Evolutionary conservation across 768 basidiomycete genomes (phyloP), one percentile per base, ranked within the genome.

Genomic region (Strobilomyces dryophilus): DNA sequence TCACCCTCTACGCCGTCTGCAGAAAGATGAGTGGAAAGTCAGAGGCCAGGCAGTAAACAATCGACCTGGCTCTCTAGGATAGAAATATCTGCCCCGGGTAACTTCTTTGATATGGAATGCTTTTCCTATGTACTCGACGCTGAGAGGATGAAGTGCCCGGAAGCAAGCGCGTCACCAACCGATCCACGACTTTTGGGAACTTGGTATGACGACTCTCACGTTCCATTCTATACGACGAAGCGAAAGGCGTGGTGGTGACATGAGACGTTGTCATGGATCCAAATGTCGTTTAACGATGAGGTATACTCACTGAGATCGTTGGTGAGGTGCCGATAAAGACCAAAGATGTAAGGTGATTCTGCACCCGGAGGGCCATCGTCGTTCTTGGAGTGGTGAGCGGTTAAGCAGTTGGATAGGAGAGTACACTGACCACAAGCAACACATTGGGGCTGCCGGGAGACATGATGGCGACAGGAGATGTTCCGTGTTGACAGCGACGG

Each of bases 151-250:
- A 29, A 31, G 26, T n/a, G 11, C 41, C 11, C 34, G 34, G 18
- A 35, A 41, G 37, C 24, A 26, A 26, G 32, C 52, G 27, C 20
- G 42, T 36, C 21, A 64, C 75, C 48, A 54, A 87, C 90, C 91
- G 32, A 93, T 91, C 90, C 91, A 93, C 35, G 87, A 89, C 66
- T 89, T 91, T 65, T 93, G 90, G 10, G 85, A 76, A 59, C 82
- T 87, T 14, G 89, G 89, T 24, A 91, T 72, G 50, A 91, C 86
- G 15, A 91, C 90, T 63, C 81, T 86, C 36, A 92, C 87, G 60
- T 87, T 74, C 85, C 86, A 90, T 14, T 85, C 89, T 87, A 56
- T 26, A 24, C 26, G 18, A 20, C 20, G 42, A 26, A 35, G 14
- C 31, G 36, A 17, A 44, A 29, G 45, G 14, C 44, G 21, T 40